phyloP scores from a whole-genome alignment of 2,329 filamentous ascomycete species.

The Botrytis hyacinthi region DNA sequence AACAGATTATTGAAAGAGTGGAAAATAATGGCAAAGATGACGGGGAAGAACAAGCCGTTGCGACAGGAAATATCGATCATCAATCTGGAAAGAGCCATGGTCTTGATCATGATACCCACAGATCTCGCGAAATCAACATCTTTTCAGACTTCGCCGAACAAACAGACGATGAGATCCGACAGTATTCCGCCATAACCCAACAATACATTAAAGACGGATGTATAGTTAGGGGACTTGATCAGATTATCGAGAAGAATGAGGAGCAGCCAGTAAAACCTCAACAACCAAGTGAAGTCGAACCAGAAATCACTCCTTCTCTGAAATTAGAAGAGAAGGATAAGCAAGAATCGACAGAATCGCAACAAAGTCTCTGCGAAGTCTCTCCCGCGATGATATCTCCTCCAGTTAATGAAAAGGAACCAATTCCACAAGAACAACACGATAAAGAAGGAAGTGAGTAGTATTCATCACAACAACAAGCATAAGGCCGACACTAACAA shows the following conservation, averaged over 20 bases:
- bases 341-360: background rate
- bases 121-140: background rate
- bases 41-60: background rate
- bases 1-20: background rate
- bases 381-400: background rate
- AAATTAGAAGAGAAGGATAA: background rate
- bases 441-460: background rate
- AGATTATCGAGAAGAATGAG: background rate
- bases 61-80: background rate
- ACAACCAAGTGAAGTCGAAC: fast-evolving
- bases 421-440: background rate
- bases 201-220: background rate
- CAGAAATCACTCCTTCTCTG: fast-evolving
- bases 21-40: background rate
- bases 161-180: background rate
- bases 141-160: background rate
- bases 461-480: no score
- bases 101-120: fast-evolving
- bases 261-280: background rate
- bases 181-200: background rate
- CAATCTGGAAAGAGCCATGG: no score
- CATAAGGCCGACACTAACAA: no score
- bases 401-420: fast-evolving
- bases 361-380: no score
- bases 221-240: background rate